A percentile compares a stretch with the other conserved stretches of the same genome.
phyloP scores from a whole-genome alignment of 768 basidiomycete species.

The Hygrophorus pudorinus region DNA sequence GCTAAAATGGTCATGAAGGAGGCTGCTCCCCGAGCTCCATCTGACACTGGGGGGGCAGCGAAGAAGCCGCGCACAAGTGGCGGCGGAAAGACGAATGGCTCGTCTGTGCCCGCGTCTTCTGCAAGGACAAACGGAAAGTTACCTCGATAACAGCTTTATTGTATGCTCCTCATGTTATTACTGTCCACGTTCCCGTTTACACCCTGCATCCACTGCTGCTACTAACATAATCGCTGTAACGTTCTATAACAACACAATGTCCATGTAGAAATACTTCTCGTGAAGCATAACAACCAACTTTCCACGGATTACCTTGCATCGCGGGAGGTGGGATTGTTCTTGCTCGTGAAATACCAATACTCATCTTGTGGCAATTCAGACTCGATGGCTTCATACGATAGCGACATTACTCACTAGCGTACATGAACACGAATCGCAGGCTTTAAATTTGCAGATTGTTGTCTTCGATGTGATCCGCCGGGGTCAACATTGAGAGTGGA shows the following conservation, averaged over 20 bases:
- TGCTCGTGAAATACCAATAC: no score
- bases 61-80: slow-evolving; percentile 54
- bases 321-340: slow-evolving; percentile 1
- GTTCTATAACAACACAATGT: no score
- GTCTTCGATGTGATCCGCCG: not conserved
- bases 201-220: no score
- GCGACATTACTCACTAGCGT: not conserved
- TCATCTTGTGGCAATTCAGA: not conserved
- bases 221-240: slow-evolving; percentile 3
- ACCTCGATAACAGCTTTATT: slow-evolving; percentile 33
- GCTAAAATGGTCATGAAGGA: slow-evolving; percentile 94
- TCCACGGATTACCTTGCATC: no score
- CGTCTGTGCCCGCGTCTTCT: slow-evolving; percentile 33
- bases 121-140: slow-evolving; percentile 53
- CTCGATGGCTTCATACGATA: not conserved
- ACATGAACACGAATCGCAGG: not conserved
- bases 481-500: not conserved
- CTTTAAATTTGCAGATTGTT: not conserved
- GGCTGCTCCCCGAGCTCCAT: slow-evolving; percentile 48
- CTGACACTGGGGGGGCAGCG: slow-evolving; percentile 32
- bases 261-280: no score
- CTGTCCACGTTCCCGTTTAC: not conserved
- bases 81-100: slow-evolving; percentile 45
- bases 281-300: no score
- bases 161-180: slow-evolving; percentile 11